Base-by-base conservation (phyloP, 1,139 yeast genomes). In the Zygosaccharomyces pseudobailii region DNA sequence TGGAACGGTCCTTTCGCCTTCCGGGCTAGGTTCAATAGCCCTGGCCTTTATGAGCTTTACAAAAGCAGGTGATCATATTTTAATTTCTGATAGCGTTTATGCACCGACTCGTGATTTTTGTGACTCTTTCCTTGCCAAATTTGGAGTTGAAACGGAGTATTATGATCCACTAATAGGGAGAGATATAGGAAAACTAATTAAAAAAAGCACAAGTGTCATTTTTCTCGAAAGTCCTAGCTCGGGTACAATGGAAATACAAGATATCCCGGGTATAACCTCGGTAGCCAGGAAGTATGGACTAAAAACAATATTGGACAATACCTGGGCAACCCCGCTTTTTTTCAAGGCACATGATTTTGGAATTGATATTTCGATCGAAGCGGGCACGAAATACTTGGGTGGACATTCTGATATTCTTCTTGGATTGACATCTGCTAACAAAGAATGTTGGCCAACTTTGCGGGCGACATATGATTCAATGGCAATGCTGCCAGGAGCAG, bases 291-390 rank as follows among this genome's bases (percentile, higher is more conserved):
- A 43, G 20, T 47, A 43, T 36, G 36, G 41, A 4, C 37, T 49
- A 20, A 49, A 19, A 30, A 49, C 52, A 5, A 28, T 49, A 3
- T n/a, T 49, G 13, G 52, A 49, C 25, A 46, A 46, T 36, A 49
- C 52, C 19, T 49, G 52, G 52, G 52, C 52, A 20, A 49, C 50
- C n/a, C 50, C 52, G 19, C 34, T 49, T 19, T 46, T 49, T 37
- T 49, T 46, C 31, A 40, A 43, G 36, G 48, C 50, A 4, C 52
- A 49, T 21, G 35, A 30, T 3, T 40, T 39, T 41, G 52, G 52
- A 5, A 39, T 49, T n/a, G 52, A 49, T 39, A 37, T 49, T 7
- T 43, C 52, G 4, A 32, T 49, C 6, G 50, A 49, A 36, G 50
- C 52, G 24, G 52, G 52, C 9, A 49, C 52, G 13, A 49, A 49